These are phyloP conservation scores for Colletotrichum sp. DNA, from an alignment of 2,329 filamentous ascomycete species.

Conservation along the genomic window DNA sequence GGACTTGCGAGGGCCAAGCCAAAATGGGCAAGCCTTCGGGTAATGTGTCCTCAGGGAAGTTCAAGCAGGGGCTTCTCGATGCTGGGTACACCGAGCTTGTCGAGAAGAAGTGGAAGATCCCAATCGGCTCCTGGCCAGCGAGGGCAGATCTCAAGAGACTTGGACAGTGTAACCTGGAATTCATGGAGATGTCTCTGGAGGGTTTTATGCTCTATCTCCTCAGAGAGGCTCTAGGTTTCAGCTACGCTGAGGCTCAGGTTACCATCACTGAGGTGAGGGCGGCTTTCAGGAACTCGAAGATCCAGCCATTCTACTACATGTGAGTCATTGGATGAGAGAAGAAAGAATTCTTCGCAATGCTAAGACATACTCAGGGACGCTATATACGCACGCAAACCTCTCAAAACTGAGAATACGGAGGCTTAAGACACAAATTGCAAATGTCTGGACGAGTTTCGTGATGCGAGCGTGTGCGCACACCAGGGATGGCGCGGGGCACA, in stretches of 20 bases:
- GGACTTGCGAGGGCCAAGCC: conserved; percentile 30
- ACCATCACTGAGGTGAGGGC: conserved; percentile 27
- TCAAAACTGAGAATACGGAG: background rate
- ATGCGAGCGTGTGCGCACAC: too few relatives aligned
- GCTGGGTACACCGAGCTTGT: conserved; percentile 26
- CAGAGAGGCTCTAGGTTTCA: conserved; percentile 32
- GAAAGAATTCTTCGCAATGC: background rate
- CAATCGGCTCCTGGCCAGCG: conserved; percentile 19
- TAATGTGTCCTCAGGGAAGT: conserved; percentile 23
- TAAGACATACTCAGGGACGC: background rate
- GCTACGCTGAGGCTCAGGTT: conserved; percentile 26
- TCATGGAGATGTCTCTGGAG: conserved; percentile 28
- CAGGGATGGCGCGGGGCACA: too few relatives aligned
- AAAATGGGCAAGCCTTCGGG: conserved; percentile 34
- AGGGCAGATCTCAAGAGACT: conserved; percentile 12
- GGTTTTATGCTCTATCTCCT: conserved; percentile 32
- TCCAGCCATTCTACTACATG: background rate
- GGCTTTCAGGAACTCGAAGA: background rate
- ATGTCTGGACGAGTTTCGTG: too few relatives aligned
- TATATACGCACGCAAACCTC: background rate
- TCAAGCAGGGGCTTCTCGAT: conserved; percentile 24
- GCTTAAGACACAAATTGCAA: background rate
- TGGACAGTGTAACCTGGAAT: conserved; percentile 25
- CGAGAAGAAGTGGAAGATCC: conserved; percentile 21
- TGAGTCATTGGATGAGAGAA: background rate